A percentile compares a stretch with the other conserved stretches of the same genome.
phyloP scores from a whole-genome alignment of 352 stramenopile genomes.

The Thraustotheca clavata region DNA sequence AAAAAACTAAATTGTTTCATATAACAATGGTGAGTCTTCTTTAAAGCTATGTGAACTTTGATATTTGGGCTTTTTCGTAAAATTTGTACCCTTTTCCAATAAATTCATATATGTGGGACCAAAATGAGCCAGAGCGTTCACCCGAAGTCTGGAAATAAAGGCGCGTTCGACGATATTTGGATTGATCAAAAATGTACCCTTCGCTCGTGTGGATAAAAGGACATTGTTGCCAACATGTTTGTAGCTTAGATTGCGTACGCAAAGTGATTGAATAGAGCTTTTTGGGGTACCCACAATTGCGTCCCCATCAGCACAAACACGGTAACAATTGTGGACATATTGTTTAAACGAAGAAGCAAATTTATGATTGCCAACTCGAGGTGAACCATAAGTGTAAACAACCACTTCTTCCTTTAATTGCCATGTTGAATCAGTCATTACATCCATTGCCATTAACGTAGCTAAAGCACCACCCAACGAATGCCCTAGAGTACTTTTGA shows the following conservation, averaged over 20 bases:
- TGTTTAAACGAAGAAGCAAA: slow-evolving; percentile 23
- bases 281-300: slow-evolving; percentile 24
- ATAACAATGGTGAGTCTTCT: slow-evolving; percentile 7
- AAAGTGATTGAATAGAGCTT: neutral
- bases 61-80: slow-evolving; percentile 3
- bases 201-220: slow-evolving; percentile 21
- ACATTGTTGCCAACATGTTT: slow-evolving; percentile 26
- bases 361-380: slow-evolving; percentile 27
- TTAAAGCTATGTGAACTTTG: neutral
- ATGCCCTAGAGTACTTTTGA: neutral
- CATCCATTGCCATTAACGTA: neutral
- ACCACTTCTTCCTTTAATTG: slow-evolving; percentile 19
- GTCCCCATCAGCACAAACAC: slow-evolving; percentile 26
- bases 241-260: slow-evolving; percentile 22
- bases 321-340: slow-evolving; percentile 15
- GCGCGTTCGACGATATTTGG: slow-evolving; percentile 28
- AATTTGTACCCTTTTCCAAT: slow-evolving; percentile 12
- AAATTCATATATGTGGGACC: slow-evolving; percentile 5
- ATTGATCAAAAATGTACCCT: slow-evolving; percentile 26
- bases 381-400: slow-evolving; percentile 29
- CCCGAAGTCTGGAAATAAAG: slow-evolving; percentile 21
- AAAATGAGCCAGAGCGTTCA: slow-evolving; percentile 15
- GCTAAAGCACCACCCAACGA: slow-evolving; percentile 3
- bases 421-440: neutral
- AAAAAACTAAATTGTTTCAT: neutral